Evolutionary conservation across 345 rosid species (phyloP), one percentile per base, ranked within the genome.

Genomic region (Brassica carinata): DNA sequence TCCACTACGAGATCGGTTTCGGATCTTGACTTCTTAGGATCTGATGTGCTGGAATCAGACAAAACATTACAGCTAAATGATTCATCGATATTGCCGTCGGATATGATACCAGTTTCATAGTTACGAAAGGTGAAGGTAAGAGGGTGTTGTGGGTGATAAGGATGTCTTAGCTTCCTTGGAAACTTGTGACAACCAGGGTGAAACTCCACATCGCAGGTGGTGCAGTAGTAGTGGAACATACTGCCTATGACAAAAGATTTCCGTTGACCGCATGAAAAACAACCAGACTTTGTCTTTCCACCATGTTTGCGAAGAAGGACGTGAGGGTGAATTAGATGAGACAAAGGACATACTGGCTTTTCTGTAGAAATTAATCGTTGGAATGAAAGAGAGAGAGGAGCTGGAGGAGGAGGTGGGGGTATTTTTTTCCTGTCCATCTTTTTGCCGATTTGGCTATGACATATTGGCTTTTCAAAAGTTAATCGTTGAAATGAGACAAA

Each of bases 121-220:
- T 45, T 7, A 0, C 15, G 13, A 59, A 59, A 59, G 15, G 64
- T 53, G n/a, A 59, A 38, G 23, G 58, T 18, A 2, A 72, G 67
- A 36, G 76, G 68, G 9, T 73, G 68, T 36, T 61, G 76, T 4
- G 14, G 67, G 36, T 73, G 76, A 36, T 34, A 73, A 34, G 76
- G 76, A 5, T 73, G 76, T 4, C 2, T 59, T 2, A 73, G 7
- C 57, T 73, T 73, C 8, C 76, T 18, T 0, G 76, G 76, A 11
- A 59, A 4, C 23, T 0, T 3, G 5, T 0, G 14, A 62, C 76
- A 73, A 0, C 2, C 6, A 7, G 0, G 1, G 26, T 73, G 77
- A 26, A 73, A 61, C 13, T 73, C 57, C n/a, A 62, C 8, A 1
- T 73, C 5, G 23, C 76, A 73, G 0, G 0, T 69, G 38, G 38